Base-by-base conservation (phyloP, 371 early-diverging fungal species). In the Cokeromyces recurvatus region DNA sequence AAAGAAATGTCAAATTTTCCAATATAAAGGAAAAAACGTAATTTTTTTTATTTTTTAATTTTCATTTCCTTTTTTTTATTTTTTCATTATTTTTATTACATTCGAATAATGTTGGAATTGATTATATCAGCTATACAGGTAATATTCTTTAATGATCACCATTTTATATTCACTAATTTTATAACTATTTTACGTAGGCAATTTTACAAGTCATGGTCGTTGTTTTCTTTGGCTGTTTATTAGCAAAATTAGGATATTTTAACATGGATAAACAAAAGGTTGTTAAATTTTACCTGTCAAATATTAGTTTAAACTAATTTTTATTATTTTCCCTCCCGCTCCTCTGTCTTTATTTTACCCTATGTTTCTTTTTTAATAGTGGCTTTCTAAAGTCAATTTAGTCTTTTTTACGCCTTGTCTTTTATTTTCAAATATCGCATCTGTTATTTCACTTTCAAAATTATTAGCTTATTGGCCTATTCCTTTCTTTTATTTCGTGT, bases 391-490 rank as follows among this genome's bases (percentile, higher is more conserved):
- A 31, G 68, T 85, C 36, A 84, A 82, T 57, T 37, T 85, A 36
- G 69, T 75, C 42, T 79, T 83, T 52, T 76, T 84, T 63, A 86
- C 85, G 29, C 85, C 84, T 1, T 82, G 84, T 46, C 62, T 84
- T 15, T 62, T 84, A 31, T 84, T 83, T 41, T 74, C 81, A 29
- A 84, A 80, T 39, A 82, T 81, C 55, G 81, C 75, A 4, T 79
- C 84, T 21, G 73, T 71, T 8, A 77, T 85, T 32, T 77, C 71
- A 23, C 70, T 80, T 43, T 70, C 61, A 31, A 75, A 78, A 29
- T 64, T 86, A 46, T 43, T 80, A 17, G 80, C 79, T 20, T 79
- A 76, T 41, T 88, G 89, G 89, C 85, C 86, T 35, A 81, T 85
- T 43, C 86, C 87, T 2, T 62, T 71, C 3, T 85, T 85, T 53